Conservation (phyloP, 164 flowering plant species). For the Vitis labrusca region DNA sequence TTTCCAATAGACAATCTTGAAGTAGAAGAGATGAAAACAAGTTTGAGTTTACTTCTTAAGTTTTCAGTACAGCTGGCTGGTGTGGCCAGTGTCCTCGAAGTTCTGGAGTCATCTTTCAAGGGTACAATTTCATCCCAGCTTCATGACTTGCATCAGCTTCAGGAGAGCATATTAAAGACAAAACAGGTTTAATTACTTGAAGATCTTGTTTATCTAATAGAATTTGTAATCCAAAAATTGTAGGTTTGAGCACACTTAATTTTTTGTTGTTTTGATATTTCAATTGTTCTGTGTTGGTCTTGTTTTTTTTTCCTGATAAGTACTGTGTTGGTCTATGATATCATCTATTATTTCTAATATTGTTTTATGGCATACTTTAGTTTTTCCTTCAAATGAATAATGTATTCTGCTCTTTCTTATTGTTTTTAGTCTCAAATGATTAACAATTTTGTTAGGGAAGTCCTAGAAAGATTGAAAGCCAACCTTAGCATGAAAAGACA, state of each 20-base stretch:
- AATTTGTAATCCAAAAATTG: neutral
- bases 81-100: conserved; percentile 72
- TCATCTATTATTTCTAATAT: neutral
- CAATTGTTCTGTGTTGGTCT: neutral
- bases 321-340: neutral
- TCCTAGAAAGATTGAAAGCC: no score
- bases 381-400: neutral
- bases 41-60: conserved; percentile 48
- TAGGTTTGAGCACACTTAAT: neutral
- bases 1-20: conserved; percentile 52
- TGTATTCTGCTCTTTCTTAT: no score
- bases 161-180: conserved; percentile 69
- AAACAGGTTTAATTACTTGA: conserved; percentile 67
- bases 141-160: conserved; percentile 74
- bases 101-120: conserved; percentile 78
- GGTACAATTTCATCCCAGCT: conserved; percentile 63
- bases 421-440: no score
- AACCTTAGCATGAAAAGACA: no score
- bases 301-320: no score
- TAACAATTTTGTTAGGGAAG: no score
- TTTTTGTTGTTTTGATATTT: neutral
- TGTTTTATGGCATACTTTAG: neutral
- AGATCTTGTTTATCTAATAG: conserved; percentile 6
- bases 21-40: conserved; percentile 51
- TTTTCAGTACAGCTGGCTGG: conserved; percentile 54